Base-by-base conservation (phyloP, 2,329 filamentous ascomycete genomes). In the Fusarium compactum region DNA sequence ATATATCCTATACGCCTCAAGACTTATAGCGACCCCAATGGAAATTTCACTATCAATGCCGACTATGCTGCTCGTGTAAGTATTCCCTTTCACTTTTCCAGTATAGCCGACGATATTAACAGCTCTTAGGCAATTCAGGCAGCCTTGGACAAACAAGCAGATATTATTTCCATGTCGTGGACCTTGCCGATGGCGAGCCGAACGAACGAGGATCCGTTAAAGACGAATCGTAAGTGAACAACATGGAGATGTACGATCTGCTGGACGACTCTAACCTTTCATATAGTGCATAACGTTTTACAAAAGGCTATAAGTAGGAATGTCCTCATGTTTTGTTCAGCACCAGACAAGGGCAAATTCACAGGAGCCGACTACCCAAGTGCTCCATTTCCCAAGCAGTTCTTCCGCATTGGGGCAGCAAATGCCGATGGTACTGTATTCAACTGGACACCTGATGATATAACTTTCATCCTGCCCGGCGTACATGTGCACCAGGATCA, bases 101-200 rank as follows among this genome's bases (percentile, higher is more conserved):
- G 5, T 24, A 25, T 16, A 2, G 2, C 12, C 7, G 16, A 0
- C 8, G 15, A 11, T n/a, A 6, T 12, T 44, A 6, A 54, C 6
- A 7, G 7, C 1, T 22, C 4, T 4, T 5, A 58, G 54, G 45
- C 54, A 12, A 58, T 58, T 2, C 54, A 58, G 9, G 54, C 54
- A 18, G 54, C 56, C 0, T 27, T 58, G 4, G 46, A 58, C 6
- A 58, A 58, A 18, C 11, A 58, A 3, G 46, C 56, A 11, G 20
- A 18, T 3, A 53, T 58, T 4, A 58, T 58, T 14, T 53, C 56
- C 15, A 58, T 58, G 56, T 58, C 56, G 2, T 58, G 56, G 56
- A 58, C 46, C 0, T 20, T 58, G 6, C 45, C 54, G 8, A 57
- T 57, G 15, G 1, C 14, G 41, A 4, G 12, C 8, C 41, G 20